These are phyloP conservation scores for Dactylorhiza incarnata DNA, from an alignment of 106 monocot genomes.

Conservation along the genomic window DNA sequence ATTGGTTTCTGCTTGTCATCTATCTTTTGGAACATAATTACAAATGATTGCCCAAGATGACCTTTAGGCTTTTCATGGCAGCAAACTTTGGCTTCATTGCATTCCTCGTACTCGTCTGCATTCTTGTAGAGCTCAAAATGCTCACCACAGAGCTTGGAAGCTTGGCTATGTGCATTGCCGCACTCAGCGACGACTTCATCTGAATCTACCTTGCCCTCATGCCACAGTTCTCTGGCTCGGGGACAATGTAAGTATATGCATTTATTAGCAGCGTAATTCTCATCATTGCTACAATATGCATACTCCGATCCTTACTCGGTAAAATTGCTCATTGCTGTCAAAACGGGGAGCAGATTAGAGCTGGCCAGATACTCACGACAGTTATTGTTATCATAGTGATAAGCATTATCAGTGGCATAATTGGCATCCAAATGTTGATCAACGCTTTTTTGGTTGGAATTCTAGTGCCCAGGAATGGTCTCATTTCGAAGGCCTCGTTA, in stretches of 20 bases:
- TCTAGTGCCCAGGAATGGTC: constrained; percentile 28
- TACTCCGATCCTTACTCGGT: constrained; percentile 11
- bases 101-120: constrained; percentile 16
- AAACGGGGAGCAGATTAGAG: constrained; percentile 24
- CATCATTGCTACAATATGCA: constrained; percentile 3
- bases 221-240: constrained; percentile 16
- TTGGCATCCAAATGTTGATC: constrained; percentile 32
- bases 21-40: too few species aligned
- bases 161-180: constrained; percentile 24
- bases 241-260: constrained; percentile 14
- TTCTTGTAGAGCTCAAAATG: constrained; percentile 20
- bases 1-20: too few species aligned
- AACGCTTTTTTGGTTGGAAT: constrained; percentile 35
- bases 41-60: too few species aligned
- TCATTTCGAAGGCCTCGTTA: constrained; percentile 14
- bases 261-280: constrained; percentile 17
- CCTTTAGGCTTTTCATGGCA: constrained; percentile 8
- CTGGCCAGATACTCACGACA: constrained; percentile 19
- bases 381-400: constrained; percentile 16
- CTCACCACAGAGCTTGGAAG: constrained; percentile 21
- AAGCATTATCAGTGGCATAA: constrained; percentile 12
- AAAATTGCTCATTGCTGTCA: constrained; percentile 13
- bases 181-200: constrained; percentile 15
- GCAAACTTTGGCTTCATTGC: constrained; percentile 15
- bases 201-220: constrained; percentile 20